Conservation (phyloP, 2,329 filamentous ascomycete species). For the Sporothrix pallida region DNA sequence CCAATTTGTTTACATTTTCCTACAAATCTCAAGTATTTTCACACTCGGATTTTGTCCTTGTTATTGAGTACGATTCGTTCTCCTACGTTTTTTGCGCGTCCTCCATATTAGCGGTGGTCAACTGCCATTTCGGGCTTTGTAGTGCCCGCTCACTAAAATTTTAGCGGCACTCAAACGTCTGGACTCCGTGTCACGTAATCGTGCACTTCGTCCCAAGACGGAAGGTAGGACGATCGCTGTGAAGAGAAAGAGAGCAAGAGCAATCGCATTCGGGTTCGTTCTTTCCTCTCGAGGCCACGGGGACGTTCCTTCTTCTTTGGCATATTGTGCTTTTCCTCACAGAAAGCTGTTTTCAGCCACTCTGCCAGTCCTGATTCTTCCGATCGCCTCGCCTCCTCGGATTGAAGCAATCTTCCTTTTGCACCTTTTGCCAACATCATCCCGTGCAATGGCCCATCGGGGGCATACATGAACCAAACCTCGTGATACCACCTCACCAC, state of each 20-base stretch:
- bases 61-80: neutral
- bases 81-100: neutral
- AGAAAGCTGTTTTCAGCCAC: too few relatives aligned
- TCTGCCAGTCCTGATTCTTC: too few relatives aligned
- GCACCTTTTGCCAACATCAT: too few relatives aligned
- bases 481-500: too few relatives aligned
- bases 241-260: neutral
- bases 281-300: neutral
- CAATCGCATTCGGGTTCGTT: neutral
- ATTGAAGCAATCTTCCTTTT: neutral
- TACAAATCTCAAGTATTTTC: neutral
- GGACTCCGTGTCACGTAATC: conserved; percentile 1
- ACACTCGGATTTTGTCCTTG: neutral
- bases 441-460: too few relatives aligned
- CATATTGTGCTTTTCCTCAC: too few relatives aligned
- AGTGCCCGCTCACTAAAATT: neutral
- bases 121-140: conserved; percentile 9
- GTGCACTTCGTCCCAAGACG: neutral
- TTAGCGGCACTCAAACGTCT: neutral
- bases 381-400: too few relatives aligned
- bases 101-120: neutral
- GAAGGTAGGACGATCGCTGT: neutral
- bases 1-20: neutral
- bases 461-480: too few relatives aligned
- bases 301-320: too few relatives aligned